Conservation (phyloP, 1,284 basidiomycete species). For the Trichosporon sp. region DNA sequence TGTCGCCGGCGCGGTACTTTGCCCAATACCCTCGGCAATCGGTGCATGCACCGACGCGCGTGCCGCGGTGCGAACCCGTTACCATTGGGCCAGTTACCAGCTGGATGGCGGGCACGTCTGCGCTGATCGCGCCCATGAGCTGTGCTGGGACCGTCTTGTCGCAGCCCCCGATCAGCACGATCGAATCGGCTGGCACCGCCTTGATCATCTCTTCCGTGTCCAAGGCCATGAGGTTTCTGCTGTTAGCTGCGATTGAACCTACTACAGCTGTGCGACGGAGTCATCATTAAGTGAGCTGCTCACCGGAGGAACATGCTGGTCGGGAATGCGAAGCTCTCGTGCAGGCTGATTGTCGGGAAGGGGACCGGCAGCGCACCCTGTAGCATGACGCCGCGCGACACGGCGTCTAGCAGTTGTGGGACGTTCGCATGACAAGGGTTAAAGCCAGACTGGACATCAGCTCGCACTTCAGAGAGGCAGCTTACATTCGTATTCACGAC, state of each 20-base stretch:
- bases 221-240: conserved; percentile 50
- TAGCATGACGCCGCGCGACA: conserved; percentile 50
- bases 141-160: conserved; percentile 56
- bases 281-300: neutral
- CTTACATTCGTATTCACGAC: conserved; percentile 47
- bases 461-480: neutral
- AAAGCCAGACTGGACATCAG: conserved; percentile 43
- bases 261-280: too few relatives aligned
- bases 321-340: conserved; percentile 52
- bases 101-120: conserved; percentile 51
- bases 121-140: conserved; percentile 54
- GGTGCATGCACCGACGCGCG: conserved; percentile 53
- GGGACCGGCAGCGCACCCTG: conserved; percentile 48
- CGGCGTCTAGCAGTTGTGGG: conserved; percentile 47
- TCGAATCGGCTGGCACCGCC: conserved; percentile 54
- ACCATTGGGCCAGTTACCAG: conserved; percentile 55
- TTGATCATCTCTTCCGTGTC: conserved; percentile 55
- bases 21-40: conserved; percentile 54
- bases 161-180: conserved; percentile 54
- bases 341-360: conserved; percentile 54
- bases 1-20: conserved; percentile 47
- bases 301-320: conserved; percentile 52
- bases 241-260: neutral
- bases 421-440: conserved; percentile 55
- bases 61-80: conserved; percentile 48